phyloP scores from a whole-genome alignment of 2,329 filamentous ascomycete genomes.

The Diplodia intermedia region DNA sequence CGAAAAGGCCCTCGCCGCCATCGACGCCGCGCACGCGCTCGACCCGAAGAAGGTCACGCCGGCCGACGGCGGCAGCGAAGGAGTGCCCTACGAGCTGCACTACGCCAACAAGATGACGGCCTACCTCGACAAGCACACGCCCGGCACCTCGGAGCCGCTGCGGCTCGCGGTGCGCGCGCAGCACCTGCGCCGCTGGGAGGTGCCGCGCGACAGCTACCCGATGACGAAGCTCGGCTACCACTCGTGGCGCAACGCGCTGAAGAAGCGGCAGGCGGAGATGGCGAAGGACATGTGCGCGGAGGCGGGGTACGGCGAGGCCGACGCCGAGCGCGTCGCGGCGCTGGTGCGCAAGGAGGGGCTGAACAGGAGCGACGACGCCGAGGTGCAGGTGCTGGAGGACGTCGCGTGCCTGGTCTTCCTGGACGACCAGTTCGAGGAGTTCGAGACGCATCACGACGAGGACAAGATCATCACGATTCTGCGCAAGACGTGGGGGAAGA shows the following conservation, averaged over 20 bases:
- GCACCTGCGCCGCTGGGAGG: slow-evolving; percentile 86
- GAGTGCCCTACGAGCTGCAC: slow-evolving; percentile 77
- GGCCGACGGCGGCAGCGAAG: slow-evolving; percentile 39
- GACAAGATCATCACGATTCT: slow-evolving; percentile 73
- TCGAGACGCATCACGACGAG: slow-evolving; percentile 76
- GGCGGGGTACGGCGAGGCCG: slow-evolving; percentile 58
- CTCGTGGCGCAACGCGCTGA: slow-evolving; percentile 76
- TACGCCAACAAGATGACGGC: slow-evolving; percentile 81
- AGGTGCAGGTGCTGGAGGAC: slow-evolving; percentile 81
- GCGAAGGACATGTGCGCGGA: slow-evolving; percentile 61
- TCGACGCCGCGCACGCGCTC: slow-evolving; percentile 74
- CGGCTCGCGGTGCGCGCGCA: slow-evolving; percentile 82
- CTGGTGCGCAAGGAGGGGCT: slow-evolving; percentile 81
- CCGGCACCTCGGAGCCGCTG: slow-evolving; percentile 66
- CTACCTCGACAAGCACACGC: slow-evolving; percentile 69
- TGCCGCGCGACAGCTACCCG: slow-evolving; percentile 75
- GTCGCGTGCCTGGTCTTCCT: slow-evolving; percentile 87
- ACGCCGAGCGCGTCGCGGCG: slow-evolving; percentile 68
- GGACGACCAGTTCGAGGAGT: slow-evolving; percentile 84
- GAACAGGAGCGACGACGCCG: slow-evolving; percentile 56
- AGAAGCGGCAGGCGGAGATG: slow-evolving; percentile 73
- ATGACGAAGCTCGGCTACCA: slow-evolving; percentile 79
- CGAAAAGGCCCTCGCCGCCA: slow-evolving; percentile 65
- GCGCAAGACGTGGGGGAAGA: slow-evolving; percentile 52
- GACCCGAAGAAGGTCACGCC: slow-evolving; percentile 66